Conservation (phyloP, 257 asterid genomes). For the Paraleonurus japonicus region DNA sequence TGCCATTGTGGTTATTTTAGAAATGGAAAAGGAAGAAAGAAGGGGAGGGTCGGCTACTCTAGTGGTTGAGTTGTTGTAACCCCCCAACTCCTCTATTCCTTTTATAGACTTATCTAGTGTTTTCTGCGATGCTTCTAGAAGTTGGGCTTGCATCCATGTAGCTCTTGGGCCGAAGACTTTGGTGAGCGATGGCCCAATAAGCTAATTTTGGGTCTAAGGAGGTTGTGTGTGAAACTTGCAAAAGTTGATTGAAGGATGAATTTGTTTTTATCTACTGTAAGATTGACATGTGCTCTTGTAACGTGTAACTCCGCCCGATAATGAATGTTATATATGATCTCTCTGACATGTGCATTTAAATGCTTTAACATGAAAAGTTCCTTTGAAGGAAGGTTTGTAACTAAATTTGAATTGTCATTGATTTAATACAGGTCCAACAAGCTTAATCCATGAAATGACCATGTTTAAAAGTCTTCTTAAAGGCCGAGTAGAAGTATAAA, state of each 20-base stretch:
- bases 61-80: conserved; percentile 17
- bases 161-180: conserved; percentile 23
- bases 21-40: conserved; percentile 22
- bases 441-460: background rate
- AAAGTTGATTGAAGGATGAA: background rate
- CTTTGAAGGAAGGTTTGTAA: background rate
- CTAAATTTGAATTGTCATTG: background rate
- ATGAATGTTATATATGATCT: conserved; percentile 12
- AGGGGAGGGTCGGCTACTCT: conserved; percentile 5
- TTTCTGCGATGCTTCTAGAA: conserved; percentile 10
- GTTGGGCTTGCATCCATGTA: conserved; percentile 21
- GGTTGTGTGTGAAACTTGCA: background rate
- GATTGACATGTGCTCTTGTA: background rate
- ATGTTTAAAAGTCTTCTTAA: background rate
- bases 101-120: conserved; percentile 22
- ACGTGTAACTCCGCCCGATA: background rate
- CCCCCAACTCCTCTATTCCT: background rate
- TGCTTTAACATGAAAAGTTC: conserved; percentile 4
- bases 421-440: background rate
- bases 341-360: background rate
- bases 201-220: conserved; percentile 20
- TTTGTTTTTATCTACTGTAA: background rate
- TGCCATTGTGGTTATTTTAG: conserved; percentile 7
- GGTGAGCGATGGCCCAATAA: conserved; percentile 17
- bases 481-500: background rate